Evolutionary conservation across 179 eudicot genomes (phyloP).

Genomic region (Beta macrorhiza): DNA sequence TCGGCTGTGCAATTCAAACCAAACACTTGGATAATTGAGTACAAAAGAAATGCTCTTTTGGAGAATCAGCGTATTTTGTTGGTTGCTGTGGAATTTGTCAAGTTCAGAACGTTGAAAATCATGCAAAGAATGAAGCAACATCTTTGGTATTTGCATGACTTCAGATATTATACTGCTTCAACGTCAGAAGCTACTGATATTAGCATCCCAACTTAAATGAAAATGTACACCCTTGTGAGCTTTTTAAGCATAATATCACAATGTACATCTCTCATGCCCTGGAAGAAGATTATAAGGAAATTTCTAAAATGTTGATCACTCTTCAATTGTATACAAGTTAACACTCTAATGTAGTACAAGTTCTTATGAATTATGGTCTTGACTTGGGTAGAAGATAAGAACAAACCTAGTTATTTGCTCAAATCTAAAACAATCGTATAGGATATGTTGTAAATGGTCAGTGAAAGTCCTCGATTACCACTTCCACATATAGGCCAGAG

Average conservation of each 20-base stretch:
- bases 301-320: not conserved
- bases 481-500: constrained; percentile 51
- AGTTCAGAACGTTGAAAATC: constrained; percentile 34
- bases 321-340: not conserved
- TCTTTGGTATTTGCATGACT: constrained; percentile 27
- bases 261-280: not conserved
- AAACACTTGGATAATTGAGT: constrained; percentile 73
- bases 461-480: constrained; percentile 63
- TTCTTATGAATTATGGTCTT: too few relatives aligned
- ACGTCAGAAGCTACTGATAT: constrained; percentile 13
- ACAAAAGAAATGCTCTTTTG: constrained; percentile 35
- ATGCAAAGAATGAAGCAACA: constrained; percentile 17
- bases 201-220: constrained; percentile 29
- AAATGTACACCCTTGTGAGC: not conserved
- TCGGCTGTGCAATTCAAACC: constrained; percentile 52
- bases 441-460: too few relatives aligned
- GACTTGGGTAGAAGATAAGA: too few relatives aligned
- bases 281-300: not conserved
- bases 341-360: too few relatives aligned
- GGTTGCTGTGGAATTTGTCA: constrained; percentile 41
- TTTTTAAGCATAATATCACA: not conserved
- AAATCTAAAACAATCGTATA: too few relatives aligned
- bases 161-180: constrained; percentile 14
- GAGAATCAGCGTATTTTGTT: constrained; percentile 43
- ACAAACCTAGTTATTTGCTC: too few relatives aligned